Conservation (phyloP, 2,329 filamentous ascomycete genomes). For the Akanthomyces uredinophilus region DNA sequence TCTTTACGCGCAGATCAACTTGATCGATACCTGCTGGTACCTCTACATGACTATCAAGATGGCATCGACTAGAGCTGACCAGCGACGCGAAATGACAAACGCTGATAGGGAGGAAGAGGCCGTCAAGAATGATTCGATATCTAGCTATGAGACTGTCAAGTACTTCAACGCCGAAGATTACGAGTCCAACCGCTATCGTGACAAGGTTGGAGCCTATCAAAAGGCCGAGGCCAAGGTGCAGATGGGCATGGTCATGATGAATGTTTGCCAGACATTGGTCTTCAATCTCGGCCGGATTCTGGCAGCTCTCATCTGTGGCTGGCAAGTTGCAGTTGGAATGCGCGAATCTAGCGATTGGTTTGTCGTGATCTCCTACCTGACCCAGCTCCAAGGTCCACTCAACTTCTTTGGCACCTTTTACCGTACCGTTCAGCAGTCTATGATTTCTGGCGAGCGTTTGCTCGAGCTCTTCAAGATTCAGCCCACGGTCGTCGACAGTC, state of each 20-base stretch:
- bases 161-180: constrained; percentile 83
- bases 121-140: constrained; percentile 97
- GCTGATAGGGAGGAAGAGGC: constrained; percentile 92
- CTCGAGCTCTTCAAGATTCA: constrained; percentile 95
- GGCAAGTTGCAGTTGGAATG: constrained; percentile 65
- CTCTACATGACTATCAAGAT: constrained; percentile 94
- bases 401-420: constrained; percentile 96
- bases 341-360: constrained; percentile 68
- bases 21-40: constrained; percentile 91
- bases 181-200: constrained; percentile 68
- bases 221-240: constrained; percentile 70
- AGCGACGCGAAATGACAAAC: constrained; percentile 90
- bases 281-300: constrained; percentile 73
- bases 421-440: constrained; percentile 87
- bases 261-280: constrained; percentile 72
- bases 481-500: constrained; percentile 80
- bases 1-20: constrained; percentile 84
- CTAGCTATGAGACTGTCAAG: constrained; percentile 94
- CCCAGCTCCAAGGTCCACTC: constrained; percentile 72
- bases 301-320: constrained; percentile 68
- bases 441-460: constrained; percentile 96
- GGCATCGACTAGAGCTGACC: constrained; percentile 87
- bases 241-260: constrained; percentile 73
- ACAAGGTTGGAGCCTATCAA: constrained; percentile 67
- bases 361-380: constrained; percentile 68